phyloP scores from a whole-genome alignment of 176 grass and related monocot species.

The Paspalum vaginatum region DNA sequence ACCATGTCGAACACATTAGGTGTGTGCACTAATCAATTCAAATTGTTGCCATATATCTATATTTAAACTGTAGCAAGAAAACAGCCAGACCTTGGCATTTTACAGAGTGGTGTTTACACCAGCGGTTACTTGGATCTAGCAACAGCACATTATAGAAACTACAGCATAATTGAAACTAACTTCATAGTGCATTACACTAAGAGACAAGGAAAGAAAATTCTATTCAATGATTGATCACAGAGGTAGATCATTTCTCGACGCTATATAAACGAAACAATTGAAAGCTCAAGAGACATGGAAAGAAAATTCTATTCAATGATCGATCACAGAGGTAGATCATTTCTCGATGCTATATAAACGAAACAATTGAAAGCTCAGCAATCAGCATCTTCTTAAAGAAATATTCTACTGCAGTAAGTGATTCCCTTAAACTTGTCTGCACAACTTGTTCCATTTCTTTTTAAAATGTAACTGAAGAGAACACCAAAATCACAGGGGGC shows the following conservation, averaged over 20 bases:
- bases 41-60: background rate
- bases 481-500: conserved; percentile 9
- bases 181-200: background rate
- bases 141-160: background rate
- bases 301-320: background rate
- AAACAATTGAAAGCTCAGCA: background rate
- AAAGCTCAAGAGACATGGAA: background rate
- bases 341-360: background rate
- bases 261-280: background rate
- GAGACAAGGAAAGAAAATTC: background rate
- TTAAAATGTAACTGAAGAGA: background rate
- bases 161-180: background rate
- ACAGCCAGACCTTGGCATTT: background rate
- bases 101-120: background rate
- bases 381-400: background rate
- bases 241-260: background rate
- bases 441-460: background rate
- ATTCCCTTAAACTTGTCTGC: background rate
- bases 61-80: background rate
- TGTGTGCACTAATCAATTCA: background rate
- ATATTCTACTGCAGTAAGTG: background rate
- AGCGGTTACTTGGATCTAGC: background rate
- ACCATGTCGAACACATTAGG: background rate
- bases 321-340: background rate
- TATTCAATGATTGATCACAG: background rate